Conservation (phyloP, 1,284 basidiomycete species). For the Sanghuangporus baumii region DNA sequence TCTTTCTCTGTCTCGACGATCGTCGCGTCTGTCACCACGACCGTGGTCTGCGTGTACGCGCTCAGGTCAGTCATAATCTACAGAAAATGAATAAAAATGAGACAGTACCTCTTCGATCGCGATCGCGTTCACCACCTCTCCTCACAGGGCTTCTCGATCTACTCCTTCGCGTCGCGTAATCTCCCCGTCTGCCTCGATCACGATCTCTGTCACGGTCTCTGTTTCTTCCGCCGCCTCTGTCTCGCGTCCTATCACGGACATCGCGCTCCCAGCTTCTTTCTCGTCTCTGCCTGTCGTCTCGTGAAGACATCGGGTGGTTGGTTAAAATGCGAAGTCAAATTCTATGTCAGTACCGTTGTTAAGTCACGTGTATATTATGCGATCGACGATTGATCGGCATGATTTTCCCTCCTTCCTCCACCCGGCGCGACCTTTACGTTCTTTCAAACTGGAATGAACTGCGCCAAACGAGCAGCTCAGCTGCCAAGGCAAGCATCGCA, state of each 20-base stretch:
- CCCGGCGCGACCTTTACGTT: too few relatives aligned
- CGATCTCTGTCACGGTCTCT: slow-evolving; percentile 28
- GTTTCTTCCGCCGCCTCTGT: slow-evolving; percentile 33
- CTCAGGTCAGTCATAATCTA: not conserved
- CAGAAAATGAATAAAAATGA: not conserved
- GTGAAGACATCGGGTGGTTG: slow-evolving; percentile 38
- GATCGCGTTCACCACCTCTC: slow-evolving; percentile 39
- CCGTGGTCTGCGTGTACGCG: slow-evolving; percentile 16
- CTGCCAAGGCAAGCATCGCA: not conserved
- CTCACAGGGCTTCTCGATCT: slow-evolving; percentile 65
- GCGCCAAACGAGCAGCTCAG: too few relatives aligned
- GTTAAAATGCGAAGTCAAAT: not conserved
- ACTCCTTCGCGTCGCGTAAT: slow-evolving; percentile 30
- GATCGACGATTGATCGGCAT: too few relatives aligned
- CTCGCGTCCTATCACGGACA: slow-evolving; percentile 33
- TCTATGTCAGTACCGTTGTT: not conserved
- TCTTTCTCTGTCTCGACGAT: slow-evolving; percentile 24
- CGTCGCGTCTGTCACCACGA: slow-evolving; percentile 26
- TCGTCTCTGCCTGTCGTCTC: slow-evolving; percentile 49
- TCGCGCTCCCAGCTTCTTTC: slow-evolving; percentile 67
- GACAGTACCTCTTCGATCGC: slow-evolving; percentile 34
- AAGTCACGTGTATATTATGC: not conserved
- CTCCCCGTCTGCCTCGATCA: slow-evolving; percentile 21
- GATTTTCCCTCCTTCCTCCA: too few relatives aligned
- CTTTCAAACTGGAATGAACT: too few relatives aligned